Conservation (phyloP, 306 rosid genomes). For the Arachis stenosperma region DNA sequence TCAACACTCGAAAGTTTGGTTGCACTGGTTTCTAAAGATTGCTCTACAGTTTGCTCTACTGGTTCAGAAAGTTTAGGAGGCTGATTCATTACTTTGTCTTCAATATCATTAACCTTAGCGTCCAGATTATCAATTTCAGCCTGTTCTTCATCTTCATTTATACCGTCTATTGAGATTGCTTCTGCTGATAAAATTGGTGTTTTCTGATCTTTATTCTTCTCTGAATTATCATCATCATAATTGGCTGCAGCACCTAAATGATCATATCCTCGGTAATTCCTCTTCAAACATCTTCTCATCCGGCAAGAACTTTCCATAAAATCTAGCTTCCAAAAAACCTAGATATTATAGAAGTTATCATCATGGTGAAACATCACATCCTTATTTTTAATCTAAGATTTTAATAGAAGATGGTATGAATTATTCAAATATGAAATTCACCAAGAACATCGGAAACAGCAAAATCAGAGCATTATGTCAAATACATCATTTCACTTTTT, state of each 20-base stretch:
- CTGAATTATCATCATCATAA: constrained; percentile 66
- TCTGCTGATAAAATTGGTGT: constrained; percentile 78
- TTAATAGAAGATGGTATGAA: constrained; percentile 19
- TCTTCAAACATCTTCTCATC: constrained; percentile 84
- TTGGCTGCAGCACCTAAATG: constrained; percentile 92
- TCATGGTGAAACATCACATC: constrained; percentile 2
- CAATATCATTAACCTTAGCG: constrained; percentile 48
- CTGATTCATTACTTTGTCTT: constrained; percentile 50
- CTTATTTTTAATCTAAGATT: constrained; percentile 18
- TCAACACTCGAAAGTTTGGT: constrained; percentile 56
- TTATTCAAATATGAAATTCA: constrained; percentile 33
- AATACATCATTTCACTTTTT: too few relatives aligned
- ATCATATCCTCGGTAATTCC: constrained; percentile 84
- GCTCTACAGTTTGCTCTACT: constrained; percentile 48
- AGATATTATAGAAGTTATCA: constrained; percentile 34
- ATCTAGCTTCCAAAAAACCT: constrained; percentile 98
- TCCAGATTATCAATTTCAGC: constrained; percentile 66
- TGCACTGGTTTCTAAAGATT: constrained; percentile 54
- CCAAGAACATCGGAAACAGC: neutral
- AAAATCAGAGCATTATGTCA: too few relatives aligned
- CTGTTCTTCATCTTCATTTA: constrained; percentile 70
- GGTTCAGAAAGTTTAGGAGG: constrained; percentile 50
- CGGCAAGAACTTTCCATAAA: constrained; percentile 91
- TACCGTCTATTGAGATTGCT: constrained; percentile 71
- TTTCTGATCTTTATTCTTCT: constrained; percentile 50